A percentile compares a stretch with the other conserved stretches of the same genome.
These are phyloP conservation scores for Discostella stelligeroides DNA, from an alignment of 108 stramenopile species.

Conservation along the genomic window DNA sequence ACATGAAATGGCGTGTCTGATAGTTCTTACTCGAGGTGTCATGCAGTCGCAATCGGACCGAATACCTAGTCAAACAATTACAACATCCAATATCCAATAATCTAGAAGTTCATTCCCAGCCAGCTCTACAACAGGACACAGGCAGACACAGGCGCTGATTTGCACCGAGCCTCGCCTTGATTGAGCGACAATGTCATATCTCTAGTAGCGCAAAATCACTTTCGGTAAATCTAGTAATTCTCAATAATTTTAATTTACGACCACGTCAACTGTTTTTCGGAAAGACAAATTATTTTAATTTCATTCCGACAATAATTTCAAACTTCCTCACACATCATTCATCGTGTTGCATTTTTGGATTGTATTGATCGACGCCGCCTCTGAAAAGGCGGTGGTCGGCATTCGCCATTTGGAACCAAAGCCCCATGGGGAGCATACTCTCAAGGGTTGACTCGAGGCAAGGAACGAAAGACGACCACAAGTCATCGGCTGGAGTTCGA, in stretches of 20 bases:
- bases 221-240: no score
- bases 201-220: no score
- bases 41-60: slow-evolving; percentile 39
- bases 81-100: slow-evolving; percentile 26
- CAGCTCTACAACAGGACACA: no score
- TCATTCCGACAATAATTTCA: background rate
- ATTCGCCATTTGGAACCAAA: background rate
- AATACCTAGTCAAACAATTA: slow-evolving; percentile 20
- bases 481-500: background rate
- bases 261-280: no score
- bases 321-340: background rate
- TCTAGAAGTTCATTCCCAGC: slow-evolving; percentile 73
- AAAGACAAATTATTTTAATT: no score
- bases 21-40: no score
- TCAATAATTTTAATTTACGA: no score
- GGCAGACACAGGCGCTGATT: no score
- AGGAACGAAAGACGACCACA: slow-evolving; percentile 9
- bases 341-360: background rate
- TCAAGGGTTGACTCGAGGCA: slow-evolving; percentile 20
- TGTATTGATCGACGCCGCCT: no score
- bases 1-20: slow-evolving; percentile 41
- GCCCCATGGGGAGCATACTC: slow-evolving; percentile 11
- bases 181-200: no score
- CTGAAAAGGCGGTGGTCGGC: no score
- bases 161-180: no score